Evolutionary conservation across 305 asterid genomes (phyloP).

Genomic region (Solanum hybrid): DNA sequence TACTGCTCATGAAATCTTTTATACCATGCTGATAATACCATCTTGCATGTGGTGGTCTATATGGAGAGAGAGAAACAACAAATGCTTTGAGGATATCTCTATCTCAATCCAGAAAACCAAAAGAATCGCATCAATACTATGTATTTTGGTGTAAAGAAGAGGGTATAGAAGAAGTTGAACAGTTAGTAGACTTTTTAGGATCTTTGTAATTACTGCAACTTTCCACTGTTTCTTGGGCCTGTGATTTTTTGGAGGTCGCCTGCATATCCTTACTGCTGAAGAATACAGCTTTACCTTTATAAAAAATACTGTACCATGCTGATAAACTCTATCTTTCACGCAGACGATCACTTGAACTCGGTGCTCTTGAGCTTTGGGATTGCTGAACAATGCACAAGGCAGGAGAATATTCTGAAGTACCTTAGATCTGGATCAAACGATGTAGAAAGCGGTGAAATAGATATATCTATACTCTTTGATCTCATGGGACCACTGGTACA

Average conservation of each 20-base stretch:
- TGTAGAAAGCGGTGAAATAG: conserved; percentile 31
- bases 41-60: not conserved
- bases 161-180: not conserved
- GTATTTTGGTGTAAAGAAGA: not conserved
- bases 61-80: not conserved
- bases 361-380: conserved; percentile 47
- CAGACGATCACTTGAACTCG: conserved; percentile 36
- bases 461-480: conserved; percentile 33
- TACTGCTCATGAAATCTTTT: not conserved
- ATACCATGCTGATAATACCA: conserved; percentile 1
- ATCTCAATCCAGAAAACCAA: not conserved
- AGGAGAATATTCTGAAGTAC: conserved; percentile 50
- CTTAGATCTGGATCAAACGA: conserved; percentile 49
- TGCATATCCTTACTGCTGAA: not conserved
- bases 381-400: conserved; percentile 46
- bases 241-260: not conserved
- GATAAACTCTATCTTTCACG: not conserved
- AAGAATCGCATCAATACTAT: not conserved
- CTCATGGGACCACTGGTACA: conserved; percentile 42
- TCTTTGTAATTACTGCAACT: not conserved
- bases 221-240: not conserved
- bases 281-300: not conserved
- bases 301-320: not conserved
- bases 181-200: not conserved
- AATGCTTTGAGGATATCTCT: not conserved